Conservation (phyloP, 2,329 filamentous ascomycete species). For the Pseudogymnoascus sp. region DNA sequence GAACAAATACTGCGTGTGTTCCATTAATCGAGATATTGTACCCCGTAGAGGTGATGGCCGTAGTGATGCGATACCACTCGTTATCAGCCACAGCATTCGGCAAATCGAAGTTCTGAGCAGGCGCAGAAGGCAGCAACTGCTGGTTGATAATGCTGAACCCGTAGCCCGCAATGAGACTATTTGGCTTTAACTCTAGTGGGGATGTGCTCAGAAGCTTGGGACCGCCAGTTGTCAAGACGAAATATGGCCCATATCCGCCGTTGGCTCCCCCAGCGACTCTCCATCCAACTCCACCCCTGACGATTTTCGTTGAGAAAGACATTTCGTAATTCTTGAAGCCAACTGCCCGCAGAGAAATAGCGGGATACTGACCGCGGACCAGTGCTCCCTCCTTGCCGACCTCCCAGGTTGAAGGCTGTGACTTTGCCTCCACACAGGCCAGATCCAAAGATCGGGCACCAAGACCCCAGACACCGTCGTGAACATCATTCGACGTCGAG, state of each 20-base stretch:
- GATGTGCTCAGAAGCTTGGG: background rate
- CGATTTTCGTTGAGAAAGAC: conserved; percentile 31
- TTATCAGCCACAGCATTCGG: conserved; percentile 25
- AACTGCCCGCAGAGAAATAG: conserved; percentile 20
- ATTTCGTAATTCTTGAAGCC: conserved; percentile 30
- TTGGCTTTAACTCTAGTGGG: conserved; percentile 20
- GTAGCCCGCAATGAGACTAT: conserved; percentile 28
- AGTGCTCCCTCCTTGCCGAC: conserved; percentile 28
- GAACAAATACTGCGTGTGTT: conserved; percentile 12
- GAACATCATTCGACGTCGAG: conserved; percentile 22
- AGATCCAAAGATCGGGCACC: conserved; percentile 28
- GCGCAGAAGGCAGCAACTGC: conserved; percentile 24
- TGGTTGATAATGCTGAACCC: conserved; percentile 31
- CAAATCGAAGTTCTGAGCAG: conserved; percentile 23
- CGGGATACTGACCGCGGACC: conserved; percentile 28
- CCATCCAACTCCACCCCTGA: conserved; percentile 32
- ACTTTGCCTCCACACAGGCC: conserved; percentile 31
- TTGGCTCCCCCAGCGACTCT: conserved; percentile 21
- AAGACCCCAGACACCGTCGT: conserved; percentile 31
- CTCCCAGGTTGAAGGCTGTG: conserved; percentile 30
- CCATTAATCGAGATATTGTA: conserved; percentile 26
- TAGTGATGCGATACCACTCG: conserved; percentile 32
- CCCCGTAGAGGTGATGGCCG: conserved; percentile 23
- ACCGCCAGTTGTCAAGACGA: conserved; percentile 7
- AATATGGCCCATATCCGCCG: conserved; percentile 11